A percentile compares a stretch with the other conserved stretches of the same genome.
Evolutionary conservation across 164 flowering plant genomes (phyloP).

Genomic region (Dillenia suffruticosa): DNA sequence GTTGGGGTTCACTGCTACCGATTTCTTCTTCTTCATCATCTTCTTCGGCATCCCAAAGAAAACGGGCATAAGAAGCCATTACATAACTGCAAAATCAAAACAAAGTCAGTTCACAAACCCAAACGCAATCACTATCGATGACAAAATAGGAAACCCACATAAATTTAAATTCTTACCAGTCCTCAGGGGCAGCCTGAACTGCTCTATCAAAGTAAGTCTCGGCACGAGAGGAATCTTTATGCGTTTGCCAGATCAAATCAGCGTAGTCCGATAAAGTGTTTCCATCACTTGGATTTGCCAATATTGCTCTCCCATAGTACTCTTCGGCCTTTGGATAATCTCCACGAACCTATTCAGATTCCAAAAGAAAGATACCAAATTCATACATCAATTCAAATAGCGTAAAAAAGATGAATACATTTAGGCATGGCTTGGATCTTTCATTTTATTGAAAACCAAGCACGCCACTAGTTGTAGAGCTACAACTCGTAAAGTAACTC

Average conservation of each 20-base stretch:
- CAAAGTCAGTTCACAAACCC: neutral
- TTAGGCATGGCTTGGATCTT: too few species aligned
- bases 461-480: too few species aligned
- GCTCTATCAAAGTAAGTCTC: conserved; percentile 77
- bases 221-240: conserved; percentile 62
- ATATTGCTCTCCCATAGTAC: conserved; percentile 76
- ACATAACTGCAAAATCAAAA: conserved; percentile 33
- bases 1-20: neutral
- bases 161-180: conserved; percentile 42
- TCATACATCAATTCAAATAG: neutral
- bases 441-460: too few species aligned
- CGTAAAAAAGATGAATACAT: too few species aligned
- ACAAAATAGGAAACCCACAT: neutral
- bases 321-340: conserved; percentile 74
- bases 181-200: conserved; percentile 75
- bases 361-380: neutral
- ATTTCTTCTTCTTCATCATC: conserved; percentile 28
- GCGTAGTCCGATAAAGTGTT: conserved; percentile 63
- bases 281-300: conserved; percentile 68
- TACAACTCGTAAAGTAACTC: too few species aligned
- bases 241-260: conserved; percentile 65
- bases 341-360: conserved; percentile 48
- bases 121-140: neutral
- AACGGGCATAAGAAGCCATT: conserved; percentile 42
- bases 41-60: conserved; percentile 43